Evolutionary conservation across 495 filamentous ascomycete genomes (phyloP).

Genomic region (Antarctomyces pellizariae): DNA sequence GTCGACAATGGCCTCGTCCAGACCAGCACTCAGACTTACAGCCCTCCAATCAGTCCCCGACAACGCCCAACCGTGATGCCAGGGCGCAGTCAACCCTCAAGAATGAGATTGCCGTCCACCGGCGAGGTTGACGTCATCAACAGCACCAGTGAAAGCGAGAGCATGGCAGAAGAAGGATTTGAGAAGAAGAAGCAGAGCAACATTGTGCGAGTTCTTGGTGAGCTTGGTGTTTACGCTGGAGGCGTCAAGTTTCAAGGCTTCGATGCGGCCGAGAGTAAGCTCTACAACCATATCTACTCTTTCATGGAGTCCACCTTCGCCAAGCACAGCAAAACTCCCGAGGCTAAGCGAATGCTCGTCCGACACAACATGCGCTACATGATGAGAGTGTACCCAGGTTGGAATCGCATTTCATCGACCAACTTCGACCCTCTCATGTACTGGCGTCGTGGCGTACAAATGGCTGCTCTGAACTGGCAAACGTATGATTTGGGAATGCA

Average conservation of each 20-base stretch:
- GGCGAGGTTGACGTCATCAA: conserved; percentile 24
- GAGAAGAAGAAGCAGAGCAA: conserved; percentile 54
- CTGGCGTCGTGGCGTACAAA: conserved; percentile 89
- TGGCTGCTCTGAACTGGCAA: conserved; percentile 96
- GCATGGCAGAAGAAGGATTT: conserved; percentile 24
- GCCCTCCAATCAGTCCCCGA: conserved; percentile 23
- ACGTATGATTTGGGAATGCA: conserved; percentile 90
- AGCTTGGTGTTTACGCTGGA: conserved; percentile 69
- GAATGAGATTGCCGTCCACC: conserved; percentile 7
- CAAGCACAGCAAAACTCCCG: conserved; percentile 43
- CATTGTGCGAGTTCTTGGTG: conserved; percentile 60
- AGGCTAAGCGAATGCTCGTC: conserved; percentile 49
- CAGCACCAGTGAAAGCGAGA: conserved; percentile 34
- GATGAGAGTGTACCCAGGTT: conserved; percentile 82
- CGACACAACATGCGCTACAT: conserved; percentile 78
- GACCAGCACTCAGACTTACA: conserved; percentile 29
- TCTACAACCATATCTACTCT: conserved; percentile 81
- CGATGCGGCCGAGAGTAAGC: conserved; percentile 48
- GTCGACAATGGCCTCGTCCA: conserved; percentile 30
- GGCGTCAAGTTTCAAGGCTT: conserved; percentile 66
- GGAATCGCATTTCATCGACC: conserved; percentile 52
- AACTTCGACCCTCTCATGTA: conserved; percentile 85
- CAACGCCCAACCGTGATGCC: conserved; percentile 9
- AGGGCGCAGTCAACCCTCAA: conserved; percentile 3
- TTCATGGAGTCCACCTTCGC: conserved; percentile 72